Evolutionary conservation across 2,329 filamentous ascomycete species (phyloP).

Genomic region (Phoma herbarum): DNA sequence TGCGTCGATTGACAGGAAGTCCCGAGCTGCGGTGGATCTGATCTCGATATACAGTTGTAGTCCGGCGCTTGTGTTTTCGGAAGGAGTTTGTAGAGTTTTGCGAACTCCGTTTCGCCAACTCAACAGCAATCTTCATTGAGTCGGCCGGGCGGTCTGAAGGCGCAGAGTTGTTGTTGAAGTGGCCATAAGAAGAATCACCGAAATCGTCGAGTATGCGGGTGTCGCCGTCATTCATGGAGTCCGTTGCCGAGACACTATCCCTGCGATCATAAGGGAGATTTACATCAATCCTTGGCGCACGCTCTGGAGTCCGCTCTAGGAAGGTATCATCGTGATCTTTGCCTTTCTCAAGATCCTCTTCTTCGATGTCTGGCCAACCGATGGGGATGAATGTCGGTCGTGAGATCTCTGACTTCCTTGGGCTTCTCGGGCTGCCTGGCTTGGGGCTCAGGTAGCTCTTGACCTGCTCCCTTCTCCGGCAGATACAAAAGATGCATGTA

Average conservation of each 20-base stretch:
- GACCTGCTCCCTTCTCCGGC: conserved; percentile 33
- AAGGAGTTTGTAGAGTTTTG: conserved; percentile 38
- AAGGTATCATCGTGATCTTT: conserved; percentile 31
- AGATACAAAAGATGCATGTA: conserved; percentile 29
- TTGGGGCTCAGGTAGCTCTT: conserved; percentile 34
- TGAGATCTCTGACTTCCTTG: conserved; percentile 52
- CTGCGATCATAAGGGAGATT: conserved; percentile 39
- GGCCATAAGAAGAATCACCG: conserved; percentile 52
- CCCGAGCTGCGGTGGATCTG: conserved; percentile 36
- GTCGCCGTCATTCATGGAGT: conserved; percentile 53
- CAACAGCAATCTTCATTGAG: conserved; percentile 55
- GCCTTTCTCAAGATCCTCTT: conserved; percentile 53
- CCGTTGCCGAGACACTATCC: conserved; percentile 48
- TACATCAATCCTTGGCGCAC: conserved; percentile 52
- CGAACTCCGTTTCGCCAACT: conserved; percentile 50
- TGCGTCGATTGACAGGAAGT: conserved; percentile 43
- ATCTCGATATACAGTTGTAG: conserved; percentile 38
- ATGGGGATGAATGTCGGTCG: conserved; percentile 51
- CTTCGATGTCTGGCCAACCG: conserved; percentile 35
- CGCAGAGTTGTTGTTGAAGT: conserved; percentile 38
- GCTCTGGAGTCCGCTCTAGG: conserved; percentile 37
- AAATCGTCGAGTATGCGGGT: conserved; percentile 49
- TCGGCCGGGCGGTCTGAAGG: conserved; percentile 53
- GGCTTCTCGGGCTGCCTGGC: conserved; percentile 32
- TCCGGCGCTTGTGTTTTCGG: conserved; percentile 40